Conservation (phyloP, 2,329 filamentous ascomycete genomes). For the Clathrospora elynae region DNA sequence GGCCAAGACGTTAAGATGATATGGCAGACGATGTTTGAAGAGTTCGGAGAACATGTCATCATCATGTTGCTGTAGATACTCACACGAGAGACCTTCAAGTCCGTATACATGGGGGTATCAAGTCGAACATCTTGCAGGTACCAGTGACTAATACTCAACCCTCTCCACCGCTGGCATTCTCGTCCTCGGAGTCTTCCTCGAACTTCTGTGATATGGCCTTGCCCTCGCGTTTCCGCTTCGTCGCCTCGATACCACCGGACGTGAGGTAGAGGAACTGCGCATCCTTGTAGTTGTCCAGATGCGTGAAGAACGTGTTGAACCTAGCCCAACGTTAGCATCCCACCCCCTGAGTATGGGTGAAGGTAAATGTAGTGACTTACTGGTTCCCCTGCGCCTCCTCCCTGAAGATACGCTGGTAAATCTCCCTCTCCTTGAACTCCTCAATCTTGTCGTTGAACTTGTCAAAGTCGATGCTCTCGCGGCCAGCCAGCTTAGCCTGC, state of each 20-base stretch:
- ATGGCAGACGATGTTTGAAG: background rate
- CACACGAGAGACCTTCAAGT: background rate
- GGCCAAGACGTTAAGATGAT: background rate
- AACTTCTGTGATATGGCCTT: slow-evolving; percentile 36
- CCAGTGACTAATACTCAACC: slow-evolving; percentile 16
- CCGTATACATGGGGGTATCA: background rate
- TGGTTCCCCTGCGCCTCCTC: slow-evolving; percentile 86
- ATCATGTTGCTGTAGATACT: background rate
- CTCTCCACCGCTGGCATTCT: slow-evolving; percentile 44
- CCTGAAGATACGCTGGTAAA: slow-evolving; percentile 88
- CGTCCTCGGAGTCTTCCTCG: slow-evolving; percentile 45
- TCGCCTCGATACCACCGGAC: slow-evolving; percentile 55
- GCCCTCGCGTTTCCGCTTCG: slow-evolving; percentile 39
- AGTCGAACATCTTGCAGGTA: background rate
- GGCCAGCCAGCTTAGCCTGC: slow-evolving; percentile 65
- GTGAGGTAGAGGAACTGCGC: slow-evolving; percentile 57
- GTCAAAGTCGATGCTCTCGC: slow-evolving; percentile 75
- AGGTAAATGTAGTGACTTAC: no score
- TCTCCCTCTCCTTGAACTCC: slow-evolving; percentile 88
- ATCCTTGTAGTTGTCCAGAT: slow-evolving; percentile 58
- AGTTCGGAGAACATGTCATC: background rate
- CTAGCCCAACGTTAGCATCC: slow-evolving; percentile 32
- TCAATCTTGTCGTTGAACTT: slow-evolving; percentile 78
- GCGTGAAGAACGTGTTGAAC: slow-evolving; percentile 57
- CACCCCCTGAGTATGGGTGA: no score